Conservation (phyloP, 768 basidiomycete species). For the Grammothele lineata region DNA sequence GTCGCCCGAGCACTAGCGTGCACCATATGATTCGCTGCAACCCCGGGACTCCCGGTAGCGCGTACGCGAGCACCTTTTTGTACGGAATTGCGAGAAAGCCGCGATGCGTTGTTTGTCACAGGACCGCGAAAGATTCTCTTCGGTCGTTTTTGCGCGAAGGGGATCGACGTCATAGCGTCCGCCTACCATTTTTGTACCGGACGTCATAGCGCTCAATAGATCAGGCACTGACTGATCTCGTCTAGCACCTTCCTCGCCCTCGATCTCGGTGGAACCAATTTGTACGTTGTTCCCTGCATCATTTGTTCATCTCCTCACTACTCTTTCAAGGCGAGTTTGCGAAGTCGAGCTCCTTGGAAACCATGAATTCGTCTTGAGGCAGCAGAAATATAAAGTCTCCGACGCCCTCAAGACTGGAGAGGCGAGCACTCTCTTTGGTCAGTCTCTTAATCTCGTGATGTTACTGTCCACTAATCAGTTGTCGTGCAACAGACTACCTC, state of each 20-base stretch:
- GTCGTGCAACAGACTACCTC: conserved; percentile 89
- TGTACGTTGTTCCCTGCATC: conserved; percentile 67
- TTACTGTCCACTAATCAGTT: neutral
- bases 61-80: too few relatives aligned
- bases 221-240: too few relatives aligned
- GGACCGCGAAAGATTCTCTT: too few relatives aligned
- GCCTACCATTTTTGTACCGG: too few relatives aligned
- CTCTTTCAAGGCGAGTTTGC: conserved; percentile 76
- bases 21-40: too few relatives aligned
- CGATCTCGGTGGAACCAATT: conserved; percentile 96
- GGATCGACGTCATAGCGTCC: conserved; percentile 1
- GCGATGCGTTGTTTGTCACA: too few relatives aligned
- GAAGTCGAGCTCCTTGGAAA: conserved; percentile 90
- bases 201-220: too few relatives aligned
- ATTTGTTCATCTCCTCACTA: too few relatives aligned
- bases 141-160: too few relatives aligned
- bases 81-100: too few relatives aligned
- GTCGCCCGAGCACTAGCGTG: too few relatives aligned
- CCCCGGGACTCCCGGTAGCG: too few relatives aligned
- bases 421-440: conserved; percentile 82
- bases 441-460: conserved; percentile 14
- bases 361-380: conserved; percentile 82
- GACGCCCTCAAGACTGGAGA: conserved; percentile 92
- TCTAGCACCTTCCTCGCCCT: conserved; percentile 89
- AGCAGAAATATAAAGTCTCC: conserved; percentile 97